phyloP scores from a whole-genome alignment of 2,329 filamentous ascomycete species.

The Amylocarpus encephaloides region DNA sequence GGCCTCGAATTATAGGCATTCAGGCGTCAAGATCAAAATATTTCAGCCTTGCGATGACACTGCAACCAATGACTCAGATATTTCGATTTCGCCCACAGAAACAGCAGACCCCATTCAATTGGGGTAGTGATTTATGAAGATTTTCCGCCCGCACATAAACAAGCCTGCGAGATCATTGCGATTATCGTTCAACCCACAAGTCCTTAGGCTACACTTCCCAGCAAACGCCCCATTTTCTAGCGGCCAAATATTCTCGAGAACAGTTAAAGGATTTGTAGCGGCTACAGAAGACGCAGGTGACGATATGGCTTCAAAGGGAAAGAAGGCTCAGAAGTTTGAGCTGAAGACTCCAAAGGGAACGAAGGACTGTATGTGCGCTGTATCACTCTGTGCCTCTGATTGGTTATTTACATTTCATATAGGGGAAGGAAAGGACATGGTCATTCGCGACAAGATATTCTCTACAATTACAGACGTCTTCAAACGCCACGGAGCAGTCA shows the following conservation, averaged over 20 bases:
- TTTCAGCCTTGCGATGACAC: slow-evolving; percentile 19
- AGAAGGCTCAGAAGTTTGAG: slow-evolving; percentile 45
- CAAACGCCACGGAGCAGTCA: slow-evolving; percentile 74
- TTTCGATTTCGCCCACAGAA: slow-evolving; percentile 10
- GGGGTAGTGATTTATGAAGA: slow-evolving; percentile 26
- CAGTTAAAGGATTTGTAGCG: slow-evolving; percentile 9
- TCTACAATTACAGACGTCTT: slow-evolving; percentile 69
- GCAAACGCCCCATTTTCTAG: slow-evolving; percentile 13
- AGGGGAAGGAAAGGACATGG: slow-evolving; percentile 70
- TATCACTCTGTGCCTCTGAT: slow-evolving; percentile 3
- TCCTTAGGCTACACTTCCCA: slow-evolving; percentile 6
- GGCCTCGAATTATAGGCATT: neutral
- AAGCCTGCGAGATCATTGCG: slow-evolving; percentile 30
- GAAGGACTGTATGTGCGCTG: slow-evolving; percentile 58
- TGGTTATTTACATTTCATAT: slow-evolving; percentile 11
- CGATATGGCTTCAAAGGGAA: slow-evolving; percentile 34
- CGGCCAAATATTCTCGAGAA: slow-evolving; percentile 19
- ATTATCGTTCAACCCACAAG: slow-evolving; percentile 10
- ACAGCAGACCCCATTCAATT: slow-evolving; percentile 12
- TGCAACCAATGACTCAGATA: slow-evolving; percentile 27
- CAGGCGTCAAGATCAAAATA: slow-evolving; percentile 5
- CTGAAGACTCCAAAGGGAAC: slow-evolving; percentile 90
- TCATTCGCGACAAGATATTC: slow-evolving; percentile 77
- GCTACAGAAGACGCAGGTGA: slow-evolving; percentile 14
- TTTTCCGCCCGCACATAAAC: slow-evolving; percentile 18